These are phyloP conservation scores for Jamesozyma piceae DNA, from an alignment of 805 yeast species.

Conservation along the genomic window DNA sequence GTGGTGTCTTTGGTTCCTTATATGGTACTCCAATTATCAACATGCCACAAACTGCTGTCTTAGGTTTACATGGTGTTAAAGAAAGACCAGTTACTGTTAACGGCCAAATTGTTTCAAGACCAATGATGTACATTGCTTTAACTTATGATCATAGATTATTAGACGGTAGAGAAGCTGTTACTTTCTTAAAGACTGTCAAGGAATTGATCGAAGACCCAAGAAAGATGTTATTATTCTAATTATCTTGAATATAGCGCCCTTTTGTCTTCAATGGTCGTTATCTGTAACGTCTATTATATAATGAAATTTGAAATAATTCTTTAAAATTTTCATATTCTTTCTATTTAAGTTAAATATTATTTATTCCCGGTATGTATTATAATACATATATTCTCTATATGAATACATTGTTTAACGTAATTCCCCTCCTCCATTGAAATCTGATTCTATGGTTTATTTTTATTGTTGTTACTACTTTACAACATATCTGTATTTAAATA, in stretches of 20 bases:
- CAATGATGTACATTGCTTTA: conserved; percentile 98
- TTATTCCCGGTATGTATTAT: background rate
- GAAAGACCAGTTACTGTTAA: conserved; percentile 95
- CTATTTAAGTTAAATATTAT: background rate
- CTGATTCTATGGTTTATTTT: no score
- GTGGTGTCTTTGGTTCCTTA: conserved; percentile 96
- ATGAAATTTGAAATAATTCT: background rate
- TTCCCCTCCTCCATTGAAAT: no score
- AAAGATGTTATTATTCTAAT: conserved; percentile 70
- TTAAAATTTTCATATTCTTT: background rate
- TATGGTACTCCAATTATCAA: conserved; percentile 98
- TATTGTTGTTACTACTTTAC: no score
- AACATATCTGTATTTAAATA: background rate
- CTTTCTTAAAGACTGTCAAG: conserved; percentile 90
- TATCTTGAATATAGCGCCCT: background rate
- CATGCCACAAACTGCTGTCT: conserved; percentile 95
- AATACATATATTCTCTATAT: background rate
- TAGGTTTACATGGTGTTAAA: conserved; percentile 95
- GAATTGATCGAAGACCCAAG: conserved; percentile 98
- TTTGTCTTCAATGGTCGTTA: background rate
- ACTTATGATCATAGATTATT: conserved; percentile 96
- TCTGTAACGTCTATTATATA: background rate
- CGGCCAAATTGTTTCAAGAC: conserved; percentile 93
- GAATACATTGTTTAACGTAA: background rate
- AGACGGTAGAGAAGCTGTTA: conserved; percentile 98